A percentile compares a stretch with the other conserved stretches of the same genome.
Evolutionary conservation across 148 eudicot species (phyloP).

Genomic region (Chenopodium berlandieri): DNA sequence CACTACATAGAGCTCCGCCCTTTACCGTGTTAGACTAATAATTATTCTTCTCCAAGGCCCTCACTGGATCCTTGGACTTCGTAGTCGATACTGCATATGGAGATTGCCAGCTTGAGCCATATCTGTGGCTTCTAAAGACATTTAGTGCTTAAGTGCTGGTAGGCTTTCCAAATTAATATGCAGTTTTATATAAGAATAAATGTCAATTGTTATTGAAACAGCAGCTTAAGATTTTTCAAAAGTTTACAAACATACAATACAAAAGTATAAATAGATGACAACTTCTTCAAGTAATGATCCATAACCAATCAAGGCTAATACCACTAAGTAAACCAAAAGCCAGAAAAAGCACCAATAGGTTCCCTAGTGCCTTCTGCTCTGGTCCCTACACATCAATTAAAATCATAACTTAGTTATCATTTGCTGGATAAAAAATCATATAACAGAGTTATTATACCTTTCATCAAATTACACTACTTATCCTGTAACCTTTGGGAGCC

Average conservation of each 20-base stretch:
- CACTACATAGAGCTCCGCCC: not conserved
- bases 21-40: not conserved
- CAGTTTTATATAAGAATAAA: no score
- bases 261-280: no score
- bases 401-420: not conserved
- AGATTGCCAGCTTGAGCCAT: constrained; percentile 34
- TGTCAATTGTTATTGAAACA: no score
- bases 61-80: constrained; percentile 60
- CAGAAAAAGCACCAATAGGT: constrained; percentile 49
- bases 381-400: constrained; percentile 45
- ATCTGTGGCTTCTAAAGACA: constrained; percentile 59
- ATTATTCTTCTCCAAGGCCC: constrained; percentile 35
- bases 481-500: constrained; percentile 12
- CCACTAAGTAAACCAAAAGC: constrained; percentile 59
- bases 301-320: constrained; percentile 63
- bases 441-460: not conserved
- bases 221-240: no score
- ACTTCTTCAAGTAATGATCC: constrained; percentile 35
- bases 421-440: not conserved
- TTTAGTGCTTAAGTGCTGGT: constrained; percentile 53
- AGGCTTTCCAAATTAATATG: constrained; percentile 44
- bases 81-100: constrained; percentile 47
- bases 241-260: no score
- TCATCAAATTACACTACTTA: not conserved
- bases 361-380: constrained; percentile 74